Conservation (phyloP, 2,329 filamentous ascomycete species). For the Sarocladium strictum region DNA sequence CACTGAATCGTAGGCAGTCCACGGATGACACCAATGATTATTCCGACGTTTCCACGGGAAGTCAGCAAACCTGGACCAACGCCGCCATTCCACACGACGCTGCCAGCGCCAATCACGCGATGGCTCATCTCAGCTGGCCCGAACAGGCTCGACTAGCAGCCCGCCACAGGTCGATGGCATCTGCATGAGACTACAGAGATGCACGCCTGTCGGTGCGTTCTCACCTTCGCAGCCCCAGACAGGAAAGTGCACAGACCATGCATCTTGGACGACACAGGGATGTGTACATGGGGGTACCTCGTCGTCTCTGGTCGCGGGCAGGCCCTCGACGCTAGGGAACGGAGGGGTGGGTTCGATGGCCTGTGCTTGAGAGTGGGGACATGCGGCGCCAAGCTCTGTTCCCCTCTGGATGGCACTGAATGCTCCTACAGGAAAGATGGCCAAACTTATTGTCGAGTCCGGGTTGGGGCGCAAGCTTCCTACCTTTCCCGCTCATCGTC, state of each 20-base stretch:
- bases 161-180: constrained; percentile 4
- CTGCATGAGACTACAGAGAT: constrained; percentile 1
- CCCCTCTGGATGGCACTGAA: constrained; percentile 1
- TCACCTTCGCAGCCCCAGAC: neutral
- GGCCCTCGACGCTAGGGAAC: neutral
- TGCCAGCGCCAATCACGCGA: neutral
- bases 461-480: neutral
- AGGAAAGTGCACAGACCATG: constrained; percentile 1
- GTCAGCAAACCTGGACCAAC: neutral
- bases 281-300: constrained; percentile 9
- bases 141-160: neutral
- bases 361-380: constrained; percentile 6
- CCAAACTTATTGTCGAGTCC: neutral
- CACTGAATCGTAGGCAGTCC: neutral
- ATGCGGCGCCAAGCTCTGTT: neutral
- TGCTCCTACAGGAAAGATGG: neutral
- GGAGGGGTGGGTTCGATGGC: neutral
- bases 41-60: neutral
- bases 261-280: neutral
- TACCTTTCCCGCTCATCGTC: constrained; percentile 4
- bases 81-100: neutral
- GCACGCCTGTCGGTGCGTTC: neutral
- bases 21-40: neutral
- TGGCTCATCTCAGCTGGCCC: neutral
- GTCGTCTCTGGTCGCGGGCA: neutral